A percentile compares a stretch with the other conserved stretches of the same genome.
Conservation (phyloP, 768 basidiomycete species). For the Fibroporia radiculosa region DNA sequence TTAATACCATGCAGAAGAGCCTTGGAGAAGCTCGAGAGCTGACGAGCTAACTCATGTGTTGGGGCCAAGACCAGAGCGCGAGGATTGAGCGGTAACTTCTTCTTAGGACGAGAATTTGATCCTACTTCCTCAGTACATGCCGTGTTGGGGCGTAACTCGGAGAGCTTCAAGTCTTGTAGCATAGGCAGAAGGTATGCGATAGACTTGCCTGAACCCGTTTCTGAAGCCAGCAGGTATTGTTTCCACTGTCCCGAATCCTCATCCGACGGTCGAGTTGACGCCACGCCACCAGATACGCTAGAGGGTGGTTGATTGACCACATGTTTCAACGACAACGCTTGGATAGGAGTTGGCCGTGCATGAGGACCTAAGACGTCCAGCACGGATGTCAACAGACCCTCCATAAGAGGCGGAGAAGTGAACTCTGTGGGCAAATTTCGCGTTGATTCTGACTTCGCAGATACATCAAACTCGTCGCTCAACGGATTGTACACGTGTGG, state of each 20-base stretch:
- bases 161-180: constrained; percentile 66
- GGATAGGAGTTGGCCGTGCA: constrained; percentile 69
- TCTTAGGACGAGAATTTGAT: not conserved
- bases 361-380: constrained; percentile 47
- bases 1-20: constrained; percentile 65
- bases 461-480: constrained; percentile 30
- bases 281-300: not conserved
- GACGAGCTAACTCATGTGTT: constrained; percentile 84
- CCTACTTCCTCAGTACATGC: no score
- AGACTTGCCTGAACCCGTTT: constrained; percentile 90
- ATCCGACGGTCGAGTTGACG: constrained; percentile 2
- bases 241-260: constrained; percentile 26
- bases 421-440: constrained; percentile 36
- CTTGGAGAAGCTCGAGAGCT: constrained; percentile 71
- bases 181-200: constrained; percentile 85
- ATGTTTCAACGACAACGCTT: constrained; percentile 63
- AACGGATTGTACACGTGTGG: constrained; percentile 20
- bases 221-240: constrained; percentile 68
- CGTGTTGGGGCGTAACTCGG: constrained; percentile 33
- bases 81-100: constrained; percentile 42
- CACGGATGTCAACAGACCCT: constrained; percentile 53
- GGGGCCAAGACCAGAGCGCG: constrained; percentile 79
- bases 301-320: constrained; percentile 31
- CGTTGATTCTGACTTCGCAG: constrained; percentile 16
- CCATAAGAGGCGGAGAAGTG: constrained; percentile 60